Evolutionary conservation across 495 filamentous ascomycete species (phyloP).

Genomic region (Cetradonia linearis): DNA sequence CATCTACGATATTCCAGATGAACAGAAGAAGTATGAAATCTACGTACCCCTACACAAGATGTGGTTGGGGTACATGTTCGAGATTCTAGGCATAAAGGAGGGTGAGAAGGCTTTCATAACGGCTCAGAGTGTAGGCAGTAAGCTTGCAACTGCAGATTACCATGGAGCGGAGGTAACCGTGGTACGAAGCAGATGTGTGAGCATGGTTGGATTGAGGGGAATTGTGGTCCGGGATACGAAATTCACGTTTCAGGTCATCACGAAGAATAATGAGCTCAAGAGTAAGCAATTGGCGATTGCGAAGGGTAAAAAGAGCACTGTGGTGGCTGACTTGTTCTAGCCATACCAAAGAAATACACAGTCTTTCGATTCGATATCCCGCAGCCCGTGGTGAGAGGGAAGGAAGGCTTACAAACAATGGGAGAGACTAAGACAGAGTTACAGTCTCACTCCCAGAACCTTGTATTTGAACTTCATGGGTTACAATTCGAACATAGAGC

Average conservation of each 20-base stretch:
- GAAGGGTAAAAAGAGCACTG: no score
- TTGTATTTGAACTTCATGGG: conserved; percentile 82
- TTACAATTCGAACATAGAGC: conserved; percentile 76
- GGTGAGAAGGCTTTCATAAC: conserved; percentile 39
- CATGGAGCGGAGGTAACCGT: conserved; percentile 83
- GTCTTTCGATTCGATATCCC: conserved; percentile 72
- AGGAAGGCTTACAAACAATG: conserved; percentile 16
- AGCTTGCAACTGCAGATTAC: conserved; percentile 73
- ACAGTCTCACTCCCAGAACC: conserved; percentile 24
- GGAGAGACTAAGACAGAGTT: conserved; percentile 23
- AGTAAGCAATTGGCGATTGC: conserved; percentile 34
- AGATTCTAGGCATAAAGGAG: conserved; percentile 48
- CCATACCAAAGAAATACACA: conserved; percentile 80
- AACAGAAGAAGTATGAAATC: conserved; percentile 58
- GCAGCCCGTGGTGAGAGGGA: conserved; percentile 27
- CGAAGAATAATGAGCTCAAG: conserved; percentile 48
- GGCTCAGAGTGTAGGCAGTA: conserved; percentile 46
- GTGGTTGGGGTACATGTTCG: conserved; percentile 77
- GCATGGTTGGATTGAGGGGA: conserved; percentile 70
- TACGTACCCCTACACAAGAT: conserved; percentile 67
- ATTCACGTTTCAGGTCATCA: conserved; percentile 77
- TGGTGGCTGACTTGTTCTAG: conserved; percentile 26
- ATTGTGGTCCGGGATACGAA: conserved; percentile 84
- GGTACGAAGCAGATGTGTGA: conserved; percentile 66
- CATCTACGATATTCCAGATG: conserved; percentile 61